These are phyloP conservation scores for Meripilus lineatus DNA, from an alignment of 1,284 basidiomycete species.

Conservation along the genomic window DNA sequence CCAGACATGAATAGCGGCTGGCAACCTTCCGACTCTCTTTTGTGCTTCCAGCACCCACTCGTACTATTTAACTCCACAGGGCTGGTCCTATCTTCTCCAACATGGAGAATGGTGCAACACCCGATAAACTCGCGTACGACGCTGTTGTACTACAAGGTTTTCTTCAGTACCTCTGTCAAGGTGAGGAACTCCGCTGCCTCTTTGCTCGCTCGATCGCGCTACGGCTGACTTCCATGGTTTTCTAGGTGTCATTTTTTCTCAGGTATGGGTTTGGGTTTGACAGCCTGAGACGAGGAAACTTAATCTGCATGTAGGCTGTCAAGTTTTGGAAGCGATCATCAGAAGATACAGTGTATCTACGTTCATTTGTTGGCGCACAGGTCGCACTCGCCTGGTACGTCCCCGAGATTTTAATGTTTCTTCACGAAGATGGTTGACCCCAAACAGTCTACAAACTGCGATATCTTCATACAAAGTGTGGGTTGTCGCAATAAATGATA, in stretches of 20 bases:
- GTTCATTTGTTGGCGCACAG: constrained; percentile 35
- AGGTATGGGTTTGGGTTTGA: constrained; percentile 10
- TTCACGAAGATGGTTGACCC: not conserved
- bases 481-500: constrained; percentile 32
- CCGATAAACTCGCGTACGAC: not conserved
- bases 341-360: constrained; percentile 38
- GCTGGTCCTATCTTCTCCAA: not conserved
- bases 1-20: not conserved
- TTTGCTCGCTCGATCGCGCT: not conserved
- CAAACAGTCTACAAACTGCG: constrained; percentile 38
- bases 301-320: constrained; percentile 27
- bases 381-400: constrained; percentile 40
- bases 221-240: no score
- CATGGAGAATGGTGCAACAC: not conserved
- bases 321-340: constrained; percentile 40
- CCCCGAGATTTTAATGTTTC: not conserved
- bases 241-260: constrained; percentile 38
- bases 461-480: constrained; percentile 47
- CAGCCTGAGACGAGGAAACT: not conserved
- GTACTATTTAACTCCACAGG: not conserved
- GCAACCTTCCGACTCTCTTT: not conserved
- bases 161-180: constrained; percentile 22
- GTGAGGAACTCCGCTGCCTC: constrained; percentile 4
- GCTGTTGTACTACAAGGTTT: constrained; percentile 19
- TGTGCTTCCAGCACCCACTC: not conserved